phyloP scores from a whole-genome alignment of 805 yeast species.

The Nematodospora valgi region DNA sequence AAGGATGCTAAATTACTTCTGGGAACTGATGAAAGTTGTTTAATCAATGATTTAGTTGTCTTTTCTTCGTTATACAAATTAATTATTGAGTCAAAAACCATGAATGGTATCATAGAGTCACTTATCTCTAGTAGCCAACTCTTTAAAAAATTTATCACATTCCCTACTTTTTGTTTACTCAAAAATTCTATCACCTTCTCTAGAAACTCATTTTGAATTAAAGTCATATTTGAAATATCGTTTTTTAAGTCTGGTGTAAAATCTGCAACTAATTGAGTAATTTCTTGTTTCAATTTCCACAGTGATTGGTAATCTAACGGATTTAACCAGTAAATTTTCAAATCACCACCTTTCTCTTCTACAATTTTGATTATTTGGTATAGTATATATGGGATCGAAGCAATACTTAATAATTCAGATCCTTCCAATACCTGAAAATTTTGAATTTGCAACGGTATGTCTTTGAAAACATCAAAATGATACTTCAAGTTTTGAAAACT shows the following conservation, averaged over 20 bases:
- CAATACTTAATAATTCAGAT: conserved; percentile 18
- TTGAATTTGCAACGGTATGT: conserved; percentile 35
- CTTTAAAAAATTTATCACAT: conserved; percentile 30
- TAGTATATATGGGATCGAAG: conserved; percentile 33
- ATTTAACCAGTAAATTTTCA: conserved; percentile 20
- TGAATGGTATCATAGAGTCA: conserved; percentile 41
- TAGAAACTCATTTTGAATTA: conserved; percentile 21
- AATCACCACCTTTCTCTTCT: conserved; percentile 11
- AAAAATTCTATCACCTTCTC: conserved; percentile 14
- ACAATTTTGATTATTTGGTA: conserved; percentile 18
- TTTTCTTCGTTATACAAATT: conserved; percentile 14
- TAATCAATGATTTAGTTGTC: conserved; percentile 12
- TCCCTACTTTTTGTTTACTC: conserved; percentile 1
- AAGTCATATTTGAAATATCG: conserved; percentile 16
- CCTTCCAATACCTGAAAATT: conserved; percentile 13
- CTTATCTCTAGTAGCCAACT: conserved; percentile 40
- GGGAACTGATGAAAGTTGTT: conserved; percentile 31
- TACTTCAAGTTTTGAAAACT: conserved; percentile 36
- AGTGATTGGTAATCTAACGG: conserved; percentile 16
- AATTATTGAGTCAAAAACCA: conserved; percentile 32
- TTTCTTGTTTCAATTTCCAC: conserved; percentile 32
- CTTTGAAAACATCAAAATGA: conserved; percentile 38
- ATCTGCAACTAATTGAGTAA: conserved; percentile 1
- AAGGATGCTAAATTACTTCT: conserved; percentile 38
- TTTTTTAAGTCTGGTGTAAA: background rate